Base-by-base conservation (phyloP, 148 eudicot species). In the Camellia japonica region DNA sequence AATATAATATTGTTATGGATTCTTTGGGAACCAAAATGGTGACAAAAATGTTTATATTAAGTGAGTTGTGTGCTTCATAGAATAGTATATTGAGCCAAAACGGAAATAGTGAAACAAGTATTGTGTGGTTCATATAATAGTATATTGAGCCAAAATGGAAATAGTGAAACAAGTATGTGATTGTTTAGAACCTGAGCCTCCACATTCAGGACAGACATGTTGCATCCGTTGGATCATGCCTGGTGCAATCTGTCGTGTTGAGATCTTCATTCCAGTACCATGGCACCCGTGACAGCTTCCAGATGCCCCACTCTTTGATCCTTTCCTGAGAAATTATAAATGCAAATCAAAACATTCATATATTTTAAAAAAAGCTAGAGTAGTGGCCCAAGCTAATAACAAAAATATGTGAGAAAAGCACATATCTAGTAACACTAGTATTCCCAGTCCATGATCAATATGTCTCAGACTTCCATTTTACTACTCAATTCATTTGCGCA, bases 171-270 rank as follows among this genome's bases (percentile, higher is more conserved):
- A 62, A 16, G 9, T 15, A 9, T 16, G 42, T 11, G 15, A 15
- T 15, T 3, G n/a, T 9, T 68, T 67, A 44, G 59, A 81, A 89
- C 96, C 96, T 76, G 96, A 82, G 73, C 97, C 97, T 76, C 85
- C 78, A 77, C 97, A 93, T 56, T 89, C 87, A 73, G 84, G 82
- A 80, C 97, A 93, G 10, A 77, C 83, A 68, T 90, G 89, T 71
- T 93, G 97, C 92, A 88, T 85, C 69, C 85, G 93, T 71, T 89
- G 97, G 73, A 93, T 77, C 90, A 92, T 87, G 71, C 89, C 91
- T 1, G 84, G 89, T 47, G 86, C 93, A 46, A 90, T 78, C 79
- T 88, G 92, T 68, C 93, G 80, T 18, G 79, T 84, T 42, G 88
- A 65, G 51, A 87, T 59, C 84, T 86, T 90, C 71, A 91, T 84